These are phyloP conservation scores for Rhododendron williamsianum DNA, from an alignment of 148 eudicot species.

Conservation along the genomic window DNA sequence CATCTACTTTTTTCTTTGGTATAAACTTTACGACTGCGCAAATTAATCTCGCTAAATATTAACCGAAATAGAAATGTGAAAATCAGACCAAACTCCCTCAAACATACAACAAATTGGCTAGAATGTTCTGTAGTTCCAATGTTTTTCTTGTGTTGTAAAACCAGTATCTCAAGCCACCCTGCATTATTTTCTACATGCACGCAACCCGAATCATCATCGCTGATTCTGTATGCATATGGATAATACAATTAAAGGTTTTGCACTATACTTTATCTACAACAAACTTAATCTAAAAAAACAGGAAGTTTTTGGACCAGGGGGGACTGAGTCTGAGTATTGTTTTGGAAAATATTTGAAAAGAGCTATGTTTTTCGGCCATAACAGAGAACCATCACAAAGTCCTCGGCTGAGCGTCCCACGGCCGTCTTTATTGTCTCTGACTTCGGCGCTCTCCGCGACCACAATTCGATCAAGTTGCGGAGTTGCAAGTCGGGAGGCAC, in stretches of 20 bases:
- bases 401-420: slow-evolving; percentile 16
- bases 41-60: too few relatives aligned
- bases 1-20: background rate
- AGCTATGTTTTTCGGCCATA: slow-evolving; percentile 23
- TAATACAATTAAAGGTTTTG: background rate
- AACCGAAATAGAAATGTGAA: background rate
- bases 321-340: background rate
- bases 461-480: background rate
- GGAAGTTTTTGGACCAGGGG: too few relatives aligned
- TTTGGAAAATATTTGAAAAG: background rate
- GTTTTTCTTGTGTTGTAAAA: background rate
- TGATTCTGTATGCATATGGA: background rate
- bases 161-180: background rate
- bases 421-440: background rate
- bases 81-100: background rate
- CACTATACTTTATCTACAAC: background rate
- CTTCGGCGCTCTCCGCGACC: background rate
- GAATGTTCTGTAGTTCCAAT: background rate
- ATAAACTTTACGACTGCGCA: too few relatives aligned
- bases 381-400: slow-evolving; percentile 16
- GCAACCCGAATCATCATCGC: background rate
- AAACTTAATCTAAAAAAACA: background rate
- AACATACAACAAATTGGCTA: background rate
- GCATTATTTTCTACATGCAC: background rate
- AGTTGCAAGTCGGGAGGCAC: slow-evolving; percentile 2